These are phyloP conservation scores for Paramecium tetraurelia DNA, from an alignment of 73 alveolate species.

Conservation along the genomic window DNA sequence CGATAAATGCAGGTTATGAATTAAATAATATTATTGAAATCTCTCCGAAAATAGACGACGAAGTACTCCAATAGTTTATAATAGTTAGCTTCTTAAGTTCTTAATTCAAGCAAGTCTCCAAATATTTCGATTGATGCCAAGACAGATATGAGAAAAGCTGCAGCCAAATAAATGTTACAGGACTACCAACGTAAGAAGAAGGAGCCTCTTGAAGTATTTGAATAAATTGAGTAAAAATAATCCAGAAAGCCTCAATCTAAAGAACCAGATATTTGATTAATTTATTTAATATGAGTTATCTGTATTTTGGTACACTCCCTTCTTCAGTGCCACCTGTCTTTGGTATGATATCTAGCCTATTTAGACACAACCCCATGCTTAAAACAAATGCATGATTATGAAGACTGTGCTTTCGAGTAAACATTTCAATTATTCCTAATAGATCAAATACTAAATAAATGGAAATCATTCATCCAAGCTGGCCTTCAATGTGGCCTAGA, in stretches of 20 bases:
- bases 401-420: conserved; percentile 88
- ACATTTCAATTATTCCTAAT: not conserved
- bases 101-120: not conserved
- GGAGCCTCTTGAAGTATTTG: not conserved
- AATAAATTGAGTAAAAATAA: not conserved
- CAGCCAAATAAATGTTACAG: not conserved
- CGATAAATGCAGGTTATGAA: not conserved
- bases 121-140: not conserved
- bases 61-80: not conserved
- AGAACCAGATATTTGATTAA: not conserved
- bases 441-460: conserved; percentile 41
- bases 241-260: not conserved
- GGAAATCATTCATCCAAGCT: conserved; percentile 69
- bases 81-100: not conserved
- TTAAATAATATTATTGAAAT: not conserved
- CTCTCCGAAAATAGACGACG: not conserved
- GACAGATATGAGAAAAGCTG: not conserved
- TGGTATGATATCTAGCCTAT: not conserved
- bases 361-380: conserved; percentile 73
- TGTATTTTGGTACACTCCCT: conserved; percentile 53
- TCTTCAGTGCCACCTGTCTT: conserved; percentile 64
- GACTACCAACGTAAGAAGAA: not conserved
- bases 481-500: conserved; percentile 76
- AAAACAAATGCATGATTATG: conserved; percentile 83
- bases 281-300: conserved; percentile 45